Conservation (phyloP, 2,329 filamentous ascomycete genomes). For the Epichloe gansuensis region DNA sequence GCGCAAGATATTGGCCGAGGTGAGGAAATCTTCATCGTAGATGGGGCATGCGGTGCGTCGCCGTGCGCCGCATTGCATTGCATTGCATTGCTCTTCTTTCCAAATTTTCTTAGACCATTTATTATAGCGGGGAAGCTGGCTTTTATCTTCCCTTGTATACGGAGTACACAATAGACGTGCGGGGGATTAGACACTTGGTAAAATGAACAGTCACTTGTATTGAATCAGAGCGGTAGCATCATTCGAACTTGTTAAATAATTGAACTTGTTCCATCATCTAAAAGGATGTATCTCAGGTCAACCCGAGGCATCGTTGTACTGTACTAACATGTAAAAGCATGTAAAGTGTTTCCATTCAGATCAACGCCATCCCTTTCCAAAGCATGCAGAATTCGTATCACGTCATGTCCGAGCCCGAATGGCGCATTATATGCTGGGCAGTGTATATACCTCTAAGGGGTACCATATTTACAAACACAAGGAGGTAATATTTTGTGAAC, state of each 20-base stretch:
- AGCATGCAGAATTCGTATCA: background rate
- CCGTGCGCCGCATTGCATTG: too few relatives aligned
- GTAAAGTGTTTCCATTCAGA: background rate
- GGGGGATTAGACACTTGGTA: too few relatives aligned
- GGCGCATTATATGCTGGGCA: background rate
- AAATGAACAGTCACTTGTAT: too few relatives aligned
- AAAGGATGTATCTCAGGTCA: background rate
- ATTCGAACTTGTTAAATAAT: background rate
- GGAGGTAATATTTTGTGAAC: background rate
- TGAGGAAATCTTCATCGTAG: constrained; percentile 15
- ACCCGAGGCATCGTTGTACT: background rate
- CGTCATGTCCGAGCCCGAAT: background rate
- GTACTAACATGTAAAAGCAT: background rate
- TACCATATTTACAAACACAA: background rate
- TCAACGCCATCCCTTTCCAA: background rate
- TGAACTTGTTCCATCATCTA: background rate
- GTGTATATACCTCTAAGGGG: background rate
- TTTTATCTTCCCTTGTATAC: too few relatives aligned
- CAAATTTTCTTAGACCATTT: too few relatives aligned
- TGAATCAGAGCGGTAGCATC: background rate
- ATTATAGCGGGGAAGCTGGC: too few relatives aligned
- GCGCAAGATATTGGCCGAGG: constrained; percentile 33
- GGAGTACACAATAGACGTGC: too few relatives aligned
- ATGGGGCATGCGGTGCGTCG: background rate
- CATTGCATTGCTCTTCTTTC: too few relatives aligned